These are phyloP conservation scores for Phytophthora nicotianae DNA, from an alignment of 352 stramenopile species.

Conservation along the genomic window DNA sequence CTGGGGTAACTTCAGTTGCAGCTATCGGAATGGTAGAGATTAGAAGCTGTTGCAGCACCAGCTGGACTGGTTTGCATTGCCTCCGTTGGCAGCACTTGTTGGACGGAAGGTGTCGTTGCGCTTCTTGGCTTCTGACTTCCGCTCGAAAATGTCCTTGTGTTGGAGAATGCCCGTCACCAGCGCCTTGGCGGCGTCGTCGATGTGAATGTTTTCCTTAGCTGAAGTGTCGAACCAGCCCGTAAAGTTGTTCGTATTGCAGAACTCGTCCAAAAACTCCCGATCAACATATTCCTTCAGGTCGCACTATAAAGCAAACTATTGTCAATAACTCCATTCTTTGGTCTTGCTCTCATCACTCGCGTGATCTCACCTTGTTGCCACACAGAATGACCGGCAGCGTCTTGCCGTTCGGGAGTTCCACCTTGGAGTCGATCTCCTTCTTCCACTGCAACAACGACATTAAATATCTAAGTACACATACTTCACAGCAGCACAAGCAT, in stretches of 20 bases:
- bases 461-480: background rate
- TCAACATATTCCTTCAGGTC: slow-evolving; percentile 86
- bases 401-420: slow-evolving; percentile 91
- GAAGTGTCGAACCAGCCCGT: slow-evolving; percentile 93
- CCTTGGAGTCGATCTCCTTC: slow-evolving; percentile 93
- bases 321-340: background rate
- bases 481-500: background rate
- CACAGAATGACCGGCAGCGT: slow-evolving; percentile 91
- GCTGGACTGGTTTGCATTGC: slow-evolving; percentile 47
- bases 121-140: slow-evolving; percentile 74
- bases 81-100: slow-evolving; percentile 50
- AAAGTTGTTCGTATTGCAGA: slow-evolving; percentile 92
- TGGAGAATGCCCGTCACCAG: slow-evolving; percentile 81
- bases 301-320: slow-evolving; percentile 49
- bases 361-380: slow-evolving; percentile 87
- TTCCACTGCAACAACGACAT: slow-evolving; percentile 83
- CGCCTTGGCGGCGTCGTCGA: slow-evolving; percentile 87
- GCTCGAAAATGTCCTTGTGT: slow-evolving; percentile 89
- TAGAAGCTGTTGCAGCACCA: slow-evolving; percentile 91
- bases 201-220: slow-evolving; percentile 93
- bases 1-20: slow-evolving; percentile 6
- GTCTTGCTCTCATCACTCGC: background rate
- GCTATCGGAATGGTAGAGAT: slow-evolving; percentile 13
- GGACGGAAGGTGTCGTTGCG: slow-evolving; percentile 80
- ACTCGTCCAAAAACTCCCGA: slow-evolving; percentile 80